Conservation (phyloP, 306 rosid species). For the Dryas drummondii region DNA sequence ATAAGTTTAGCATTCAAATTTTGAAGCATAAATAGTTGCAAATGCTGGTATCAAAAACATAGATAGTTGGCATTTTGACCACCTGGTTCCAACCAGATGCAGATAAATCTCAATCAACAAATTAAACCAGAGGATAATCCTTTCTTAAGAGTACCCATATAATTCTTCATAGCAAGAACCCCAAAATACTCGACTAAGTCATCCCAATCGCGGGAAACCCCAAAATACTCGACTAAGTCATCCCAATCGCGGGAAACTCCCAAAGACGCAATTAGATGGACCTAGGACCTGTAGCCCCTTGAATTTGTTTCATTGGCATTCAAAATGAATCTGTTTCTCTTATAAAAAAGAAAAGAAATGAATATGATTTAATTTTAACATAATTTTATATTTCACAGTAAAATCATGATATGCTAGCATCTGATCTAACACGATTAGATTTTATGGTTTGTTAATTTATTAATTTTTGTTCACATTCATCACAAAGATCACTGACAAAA, state of each 20-base stretch:
- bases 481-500: neutral
- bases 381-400: neutral
- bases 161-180: neutral
- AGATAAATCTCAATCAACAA: neutral
- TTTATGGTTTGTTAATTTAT: neutral
- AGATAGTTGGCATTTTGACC: neutral
- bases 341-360: neutral
- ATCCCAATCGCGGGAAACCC: neutral
- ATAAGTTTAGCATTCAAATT: neutral
- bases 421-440: neutral
- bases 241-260: neutral
- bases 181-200: neutral
- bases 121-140: neutral
- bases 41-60: neutral
- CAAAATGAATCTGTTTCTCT: neutral
- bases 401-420: neutral
- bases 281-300: neutral
- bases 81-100: neutral
- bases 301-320: neutral
- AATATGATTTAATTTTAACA: neutral
- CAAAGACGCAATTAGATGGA: neutral
- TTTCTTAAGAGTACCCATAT: neutral
- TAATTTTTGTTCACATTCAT: neutral
- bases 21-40: neutral
- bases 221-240: neutral